Conservation (phyloP, 192 early-diverging fungal species). For the Coemansia sp. region DNA sequence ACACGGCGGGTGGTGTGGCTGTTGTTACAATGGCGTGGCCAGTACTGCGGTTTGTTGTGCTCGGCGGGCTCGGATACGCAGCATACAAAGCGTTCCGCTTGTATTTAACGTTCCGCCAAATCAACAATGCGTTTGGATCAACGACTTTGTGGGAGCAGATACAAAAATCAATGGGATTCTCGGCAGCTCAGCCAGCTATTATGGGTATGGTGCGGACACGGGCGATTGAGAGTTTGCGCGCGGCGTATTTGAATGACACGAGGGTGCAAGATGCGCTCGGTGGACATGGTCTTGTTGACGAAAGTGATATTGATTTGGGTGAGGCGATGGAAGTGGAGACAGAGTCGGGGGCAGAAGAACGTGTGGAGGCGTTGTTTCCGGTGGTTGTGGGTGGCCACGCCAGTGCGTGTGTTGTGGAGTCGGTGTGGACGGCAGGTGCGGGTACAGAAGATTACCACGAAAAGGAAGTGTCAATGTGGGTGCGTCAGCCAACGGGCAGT, state of each 20-base stretch:
- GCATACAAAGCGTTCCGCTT: constrained; percentile 19
- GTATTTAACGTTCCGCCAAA: constrained; percentile 7
- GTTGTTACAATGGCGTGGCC: constrained; percentile 40
- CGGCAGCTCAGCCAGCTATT: not conserved
- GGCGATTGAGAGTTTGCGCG: constrained; percentile 9
- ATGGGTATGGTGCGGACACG: not conserved
- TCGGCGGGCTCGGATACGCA: constrained; percentile 37
- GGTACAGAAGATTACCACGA: constrained; percentile 4
- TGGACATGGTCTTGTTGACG: not conserved
- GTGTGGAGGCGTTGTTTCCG: constrained; percentile 34
- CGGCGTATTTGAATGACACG: constrained; percentile 7
- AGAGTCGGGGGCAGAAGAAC: not conserved
- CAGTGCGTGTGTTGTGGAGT: constrained; percentile 27
- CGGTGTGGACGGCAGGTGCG: not conserved
- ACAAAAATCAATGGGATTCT: not conserved
- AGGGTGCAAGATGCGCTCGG: constrained; percentile 5
- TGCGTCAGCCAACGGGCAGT: not conserved
- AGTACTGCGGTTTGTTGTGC: constrained; percentile 30
- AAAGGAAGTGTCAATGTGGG: constrained; percentile 8
- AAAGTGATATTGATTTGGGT: constrained; percentile 15
- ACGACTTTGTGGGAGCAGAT: not conserved
- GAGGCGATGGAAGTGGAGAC: constrained; percentile 21
- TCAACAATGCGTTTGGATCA: not conserved
- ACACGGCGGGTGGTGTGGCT: constrained; percentile 31
- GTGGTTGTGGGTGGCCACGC: constrained; percentile 21